These are phyloP conservation scores for Acrodontium crateriforme DNA, from an alignment of 2,329 filamentous ascomycete species.

Conservation along the genomic window DNA sequence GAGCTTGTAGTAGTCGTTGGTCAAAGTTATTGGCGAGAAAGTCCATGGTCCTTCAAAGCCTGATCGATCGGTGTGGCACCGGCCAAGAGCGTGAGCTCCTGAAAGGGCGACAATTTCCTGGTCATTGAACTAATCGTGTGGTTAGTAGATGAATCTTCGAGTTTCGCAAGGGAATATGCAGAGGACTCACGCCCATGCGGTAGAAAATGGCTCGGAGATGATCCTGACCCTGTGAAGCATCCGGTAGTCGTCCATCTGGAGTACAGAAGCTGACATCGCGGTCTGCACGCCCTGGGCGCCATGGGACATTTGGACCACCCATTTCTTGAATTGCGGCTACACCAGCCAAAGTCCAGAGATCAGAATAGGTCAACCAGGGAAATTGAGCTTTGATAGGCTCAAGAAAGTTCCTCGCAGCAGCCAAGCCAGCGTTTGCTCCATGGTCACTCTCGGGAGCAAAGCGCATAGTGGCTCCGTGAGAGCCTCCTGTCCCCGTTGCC, in stretches of 20 bases:
- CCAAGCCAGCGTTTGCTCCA: slow-evolving; percentile 85
- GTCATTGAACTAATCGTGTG: slow-evolving; percentile 93
- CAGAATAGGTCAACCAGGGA: slow-evolving; percentile 93
- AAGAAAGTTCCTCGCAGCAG: slow-evolving; percentile 78
- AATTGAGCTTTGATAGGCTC: slow-evolving; percentile 80
- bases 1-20: slow-evolving; percentile 88
- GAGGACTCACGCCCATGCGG: slow-evolving; percentile 59
- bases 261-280: slow-evolving; percentile 73
- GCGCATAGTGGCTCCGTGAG: slow-evolving; percentile 94
- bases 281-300: slow-evolving; percentile 74
- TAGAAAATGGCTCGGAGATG: slow-evolving; percentile 87
- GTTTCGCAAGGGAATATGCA: no score
- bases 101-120: slow-evolving; percentile 85
- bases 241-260: slow-evolving; percentile 80
- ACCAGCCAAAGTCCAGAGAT: slow-evolving; percentile 88
- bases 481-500: slow-evolving; percentile 75
- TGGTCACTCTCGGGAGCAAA: slow-evolving; percentile 81
- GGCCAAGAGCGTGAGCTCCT: slow-evolving; percentile 76
- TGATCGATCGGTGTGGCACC: slow-evolving; percentile 78
- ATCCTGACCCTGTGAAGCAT: slow-evolving; percentile 61
- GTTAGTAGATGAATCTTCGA: no score
- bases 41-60: slow-evolving; percentile 86
- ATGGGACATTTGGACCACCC: slow-evolving; percentile 77
- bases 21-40: slow-evolving; percentile 79
- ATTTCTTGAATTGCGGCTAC: slow-evolving; percentile 87